These are phyloP conservation scores for Chaetothyriales sp. DNA, from an alignment of 2,329 filamentous ascomycete species.

Conservation along the genomic window DNA sequence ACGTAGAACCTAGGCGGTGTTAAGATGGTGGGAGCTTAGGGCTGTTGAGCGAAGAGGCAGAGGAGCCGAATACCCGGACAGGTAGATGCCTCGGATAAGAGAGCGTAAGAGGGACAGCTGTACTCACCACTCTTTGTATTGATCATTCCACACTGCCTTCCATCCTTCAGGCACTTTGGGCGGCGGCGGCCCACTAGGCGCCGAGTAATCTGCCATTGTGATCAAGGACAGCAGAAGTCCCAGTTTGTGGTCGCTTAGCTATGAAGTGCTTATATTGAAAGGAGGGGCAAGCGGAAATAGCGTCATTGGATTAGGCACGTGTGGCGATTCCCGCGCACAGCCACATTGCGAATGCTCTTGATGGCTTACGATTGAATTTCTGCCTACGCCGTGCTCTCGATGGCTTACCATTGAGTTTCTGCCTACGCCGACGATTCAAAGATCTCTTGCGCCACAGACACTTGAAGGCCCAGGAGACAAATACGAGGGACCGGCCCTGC, in stretches of 20 bases:
- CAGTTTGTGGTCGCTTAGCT: not conserved
- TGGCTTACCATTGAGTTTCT: too few species aligned
- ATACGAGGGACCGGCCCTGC: too few species aligned
- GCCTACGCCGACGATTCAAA: not conserved
- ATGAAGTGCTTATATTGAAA: not conserved
- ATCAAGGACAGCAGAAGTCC: not conserved
- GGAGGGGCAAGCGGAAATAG: not conserved
- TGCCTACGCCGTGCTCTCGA: not conserved
- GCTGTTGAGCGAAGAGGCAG: not conserved
- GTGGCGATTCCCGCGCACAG: not conserved
- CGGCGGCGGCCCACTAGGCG: conserved; percentile 40
- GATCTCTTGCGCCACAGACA: not conserved
- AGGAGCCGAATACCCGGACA: not conserved
- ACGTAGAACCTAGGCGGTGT: conserved; percentile 66
- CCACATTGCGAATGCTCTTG: not conserved
- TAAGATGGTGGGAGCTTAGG: conserved; percentile 1
- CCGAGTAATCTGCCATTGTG: conserved; percentile 22
- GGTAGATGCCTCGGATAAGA: not conserved
- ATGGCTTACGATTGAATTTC: too few species aligned
- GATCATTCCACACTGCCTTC: conserved; percentile 54
- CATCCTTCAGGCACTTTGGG: conserved; percentile 62
- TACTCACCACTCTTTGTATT: conserved; percentile 69
- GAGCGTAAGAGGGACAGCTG: not conserved
- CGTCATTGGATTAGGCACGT: not conserved
- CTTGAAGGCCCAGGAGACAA: not conserved